Base-by-base conservation (phyloP, 129 eudicot genomes). In the Helianthus tuberosus region DNA sequence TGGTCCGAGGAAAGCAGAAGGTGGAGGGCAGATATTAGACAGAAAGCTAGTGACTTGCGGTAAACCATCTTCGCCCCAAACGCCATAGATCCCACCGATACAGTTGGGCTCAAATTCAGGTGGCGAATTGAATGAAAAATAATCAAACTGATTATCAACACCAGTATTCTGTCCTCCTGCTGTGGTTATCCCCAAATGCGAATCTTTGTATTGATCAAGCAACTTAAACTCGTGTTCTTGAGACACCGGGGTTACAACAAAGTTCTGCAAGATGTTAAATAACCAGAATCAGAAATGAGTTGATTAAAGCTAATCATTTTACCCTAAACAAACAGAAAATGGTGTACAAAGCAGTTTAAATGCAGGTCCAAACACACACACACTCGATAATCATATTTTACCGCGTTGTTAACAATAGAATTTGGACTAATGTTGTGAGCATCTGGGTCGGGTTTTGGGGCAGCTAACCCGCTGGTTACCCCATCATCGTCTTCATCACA, bases 1-100 rank as follows among this genome's bases (percentile, higher is more conserved):
- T 59, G 93, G 93, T 17, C 98, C 98, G 50, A 87, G 83, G 70
- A 89, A 92, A 65, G 96, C 96, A 65, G 93, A 84, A 51, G 98
- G 96, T 10, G 98, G 93, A 38, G 93, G 98, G 69, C 80, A 76
- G 43, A 89, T 72, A 36, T 72, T 80, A 63, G 88, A 88, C 51
- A 84, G 65, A 77, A 82, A 85, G 23, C 78, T 81, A 39, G 87
- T 43, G 41, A 75, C 65, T 62, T 77, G 91, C 57, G 80, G 75
- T 51, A 74, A 23, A 35, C 48, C 82, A 51, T 81, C 87, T 58
- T 82, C 84, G 3, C 79, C 44, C 73, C 83, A 75, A 11, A 75
- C 27, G 36, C 61, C 85, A 61, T 72, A 75, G 73, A 75, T 73
- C 23, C 76, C 88, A 55, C 82, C 5, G 43, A 64, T 78, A 69